phyloP scores from a whole-genome alignment of 352 stramenopile species.

The Pelagophyceae sp. region DNA sequence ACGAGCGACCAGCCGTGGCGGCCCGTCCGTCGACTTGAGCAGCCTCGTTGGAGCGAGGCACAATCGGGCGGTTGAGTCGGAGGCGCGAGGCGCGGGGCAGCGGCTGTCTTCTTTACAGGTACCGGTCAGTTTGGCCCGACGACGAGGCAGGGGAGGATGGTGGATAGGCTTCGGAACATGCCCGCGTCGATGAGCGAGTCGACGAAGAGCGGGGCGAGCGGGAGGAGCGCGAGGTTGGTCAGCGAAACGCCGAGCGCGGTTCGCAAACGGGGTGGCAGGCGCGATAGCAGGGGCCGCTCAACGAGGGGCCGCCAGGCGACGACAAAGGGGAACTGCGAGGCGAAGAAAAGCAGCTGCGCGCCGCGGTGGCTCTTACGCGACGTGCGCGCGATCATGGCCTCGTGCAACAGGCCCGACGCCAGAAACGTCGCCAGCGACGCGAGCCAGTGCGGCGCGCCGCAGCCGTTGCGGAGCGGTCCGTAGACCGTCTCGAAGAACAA shows the following conservation, averaged over 20 bases:
- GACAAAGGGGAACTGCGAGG: background rate
- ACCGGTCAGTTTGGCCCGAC: too few species aligned
- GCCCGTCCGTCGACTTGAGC: too few species aligned
- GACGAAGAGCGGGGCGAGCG: background rate
- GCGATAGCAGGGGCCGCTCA: background rate
- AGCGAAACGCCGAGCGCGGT: background rate
- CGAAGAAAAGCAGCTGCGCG: background rate
- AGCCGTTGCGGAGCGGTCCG: background rate
- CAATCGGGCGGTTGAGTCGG: too few species aligned
- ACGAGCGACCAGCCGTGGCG: too few species aligned
- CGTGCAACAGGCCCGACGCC: background rate
- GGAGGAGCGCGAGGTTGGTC: background rate
- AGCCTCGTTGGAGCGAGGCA: too few species aligned
- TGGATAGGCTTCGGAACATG: background rate
- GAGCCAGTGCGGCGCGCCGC: background rate
- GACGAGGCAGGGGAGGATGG: background rate
- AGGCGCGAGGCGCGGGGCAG: too few species aligned
- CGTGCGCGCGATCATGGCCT: background rate
- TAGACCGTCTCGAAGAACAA: background rate
- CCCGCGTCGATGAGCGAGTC: background rate
- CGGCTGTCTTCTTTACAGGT: too few species aligned
- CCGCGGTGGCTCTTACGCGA: too few species aligned
- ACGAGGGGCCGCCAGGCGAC: background rate
- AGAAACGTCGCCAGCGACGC: background rate
- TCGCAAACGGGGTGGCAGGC: background rate